Evolutionary conservation across 352 stramenopile species (phyloP).

Genomic region (Globisporangium radiosum): DNA sequence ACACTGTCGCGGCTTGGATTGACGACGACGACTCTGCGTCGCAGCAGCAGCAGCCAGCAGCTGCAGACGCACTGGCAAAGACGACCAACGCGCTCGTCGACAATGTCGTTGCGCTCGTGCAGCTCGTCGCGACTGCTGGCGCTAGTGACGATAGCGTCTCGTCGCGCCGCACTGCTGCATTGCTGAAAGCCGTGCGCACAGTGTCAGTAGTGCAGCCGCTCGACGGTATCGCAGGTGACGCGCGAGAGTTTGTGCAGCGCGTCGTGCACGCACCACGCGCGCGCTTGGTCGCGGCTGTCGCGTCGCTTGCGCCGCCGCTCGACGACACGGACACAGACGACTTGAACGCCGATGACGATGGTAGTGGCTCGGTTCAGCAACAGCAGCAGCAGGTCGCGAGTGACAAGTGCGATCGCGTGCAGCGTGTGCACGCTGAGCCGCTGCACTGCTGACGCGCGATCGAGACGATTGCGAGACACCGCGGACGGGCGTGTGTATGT

Average conservation of each 20-base stretch:
- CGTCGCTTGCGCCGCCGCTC: background rate
- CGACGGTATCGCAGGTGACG: background rate
- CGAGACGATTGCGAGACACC: background rate
- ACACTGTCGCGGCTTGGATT: background rate
- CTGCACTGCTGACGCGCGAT: background rate
- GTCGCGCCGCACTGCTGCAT: background rate
- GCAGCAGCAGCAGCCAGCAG: background rate
- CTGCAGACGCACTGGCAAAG: background rate
- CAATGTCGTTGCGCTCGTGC: conserved; percentile 2
- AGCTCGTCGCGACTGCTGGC: background rate
- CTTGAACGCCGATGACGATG: background rate
- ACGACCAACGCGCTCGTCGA: conserved; percentile 1
- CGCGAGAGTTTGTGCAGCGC: background rate
- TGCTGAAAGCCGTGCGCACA: background rate
- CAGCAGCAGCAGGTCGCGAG: background rate
- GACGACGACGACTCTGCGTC: background rate
- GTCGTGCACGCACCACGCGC: background rate
- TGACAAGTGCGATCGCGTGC: background rate
- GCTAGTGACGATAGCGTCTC: background rate
- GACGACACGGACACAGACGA: background rate
- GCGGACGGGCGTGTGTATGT: no score
- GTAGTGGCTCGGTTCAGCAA: background rate
- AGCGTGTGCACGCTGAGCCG: no score
- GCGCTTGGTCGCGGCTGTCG: background rate
- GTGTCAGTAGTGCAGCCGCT: background rate